phyloP scores from a whole-genome alignment of 2,329 filamentous ascomycete genomes.

The Cladosporium austrohemisphaericum region DNA sequence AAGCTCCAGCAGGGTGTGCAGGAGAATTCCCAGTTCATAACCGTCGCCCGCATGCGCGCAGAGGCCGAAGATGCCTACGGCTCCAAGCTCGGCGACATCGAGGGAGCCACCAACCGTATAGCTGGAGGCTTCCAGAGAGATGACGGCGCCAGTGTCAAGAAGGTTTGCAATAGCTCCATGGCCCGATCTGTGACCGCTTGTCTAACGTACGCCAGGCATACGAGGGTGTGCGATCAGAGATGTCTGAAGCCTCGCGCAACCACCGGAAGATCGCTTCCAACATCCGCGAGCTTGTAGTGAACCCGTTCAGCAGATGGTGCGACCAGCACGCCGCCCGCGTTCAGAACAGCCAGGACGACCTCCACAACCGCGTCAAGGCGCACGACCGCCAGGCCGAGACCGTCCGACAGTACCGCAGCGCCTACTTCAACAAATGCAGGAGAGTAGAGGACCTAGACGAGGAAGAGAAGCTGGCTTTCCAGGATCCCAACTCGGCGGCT shows the following conservation, averaged over 20 bases:
- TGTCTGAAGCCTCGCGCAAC: slow-evolving; percentile 83
- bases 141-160: slow-evolving; percentile 92
- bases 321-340: slow-evolving; percentile 89
- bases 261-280: slow-evolving; percentile 95
- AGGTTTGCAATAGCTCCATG: slow-evolving; percentile 56
- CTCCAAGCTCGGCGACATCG: slow-evolving; percentile 74
- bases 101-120: slow-evolving; percentile 75
- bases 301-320: slow-evolving; percentile 93
- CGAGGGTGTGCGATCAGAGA: slow-evolving; percentile 86
- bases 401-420: slow-evolving; percentile 88
- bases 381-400: slow-evolving; percentile 87
- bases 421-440: slow-evolving; percentile 98
- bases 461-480: slow-evolving; percentile 97
- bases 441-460: slow-evolving; percentile 95
- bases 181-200: not conserved
- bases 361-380: slow-evolving; percentile 84
- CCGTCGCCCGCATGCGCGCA: slow-evolving; percentile 86
- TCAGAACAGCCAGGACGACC: slow-evolving; percentile 89
- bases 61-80: slow-evolving; percentile 93
- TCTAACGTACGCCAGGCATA: slow-evolving; percentile 64
- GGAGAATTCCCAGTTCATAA: slow-evolving; percentile 92
- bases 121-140: slow-evolving; percentile 80
- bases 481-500: slow-evolving; percentile 63
- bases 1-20: slow-evolving; percentile 95
- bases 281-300: slow-evolving; percentile 91